Conservation (phyloP, 1,284 basidiomycete species). For the Cryptococcus sp. region DNA sequence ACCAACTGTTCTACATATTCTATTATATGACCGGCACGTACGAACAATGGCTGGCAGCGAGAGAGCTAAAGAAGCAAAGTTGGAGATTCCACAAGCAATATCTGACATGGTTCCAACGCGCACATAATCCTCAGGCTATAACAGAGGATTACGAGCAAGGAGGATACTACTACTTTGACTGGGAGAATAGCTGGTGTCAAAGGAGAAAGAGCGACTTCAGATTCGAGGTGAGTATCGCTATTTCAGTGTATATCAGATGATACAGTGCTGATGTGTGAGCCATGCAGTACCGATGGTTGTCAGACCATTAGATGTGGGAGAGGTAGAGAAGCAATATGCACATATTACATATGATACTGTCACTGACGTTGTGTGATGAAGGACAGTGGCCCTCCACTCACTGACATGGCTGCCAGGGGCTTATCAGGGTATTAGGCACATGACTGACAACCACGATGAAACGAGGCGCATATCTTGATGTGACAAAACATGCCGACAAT, state of each 20-base stretch:
- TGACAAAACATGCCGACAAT: no score
- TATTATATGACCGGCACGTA: slow-evolving; percentile 97
- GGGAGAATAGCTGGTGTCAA: slow-evolving; percentile 98
- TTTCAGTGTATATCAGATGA: not conserved
- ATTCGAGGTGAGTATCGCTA: slow-evolving; percentile 60
- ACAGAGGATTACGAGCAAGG: slow-evolving; percentile 99
- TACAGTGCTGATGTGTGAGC: not conserved
- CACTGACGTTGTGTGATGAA: no score
- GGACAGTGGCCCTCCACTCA: no score
- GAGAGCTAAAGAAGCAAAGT: slow-evolving; percentile 94
- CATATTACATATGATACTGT: no score
- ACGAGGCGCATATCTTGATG: no score
- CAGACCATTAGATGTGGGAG: not conserved
- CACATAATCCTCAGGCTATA: slow-evolving; percentile 98
- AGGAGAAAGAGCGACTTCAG: slow-evolving; percentile 97
- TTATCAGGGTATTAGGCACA: no score
- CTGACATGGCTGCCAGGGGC: no score
- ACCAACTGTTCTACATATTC: slow-evolving; percentile 98
- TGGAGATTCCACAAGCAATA: slow-evolving; percentile 99
- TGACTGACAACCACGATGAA: no score
- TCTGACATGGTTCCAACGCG: slow-evolving; percentile 99
- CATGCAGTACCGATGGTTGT: not conserved
- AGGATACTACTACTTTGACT: slow-evolving; percentile 95
- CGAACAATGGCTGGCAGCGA: slow-evolving; percentile 95
- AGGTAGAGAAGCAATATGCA: no score